These are phyloP conservation scores for Sanguinoderma infundibulare DNA, from an alignment of 1,284 basidiomycete genomes.

Conservation along the genomic window DNA sequence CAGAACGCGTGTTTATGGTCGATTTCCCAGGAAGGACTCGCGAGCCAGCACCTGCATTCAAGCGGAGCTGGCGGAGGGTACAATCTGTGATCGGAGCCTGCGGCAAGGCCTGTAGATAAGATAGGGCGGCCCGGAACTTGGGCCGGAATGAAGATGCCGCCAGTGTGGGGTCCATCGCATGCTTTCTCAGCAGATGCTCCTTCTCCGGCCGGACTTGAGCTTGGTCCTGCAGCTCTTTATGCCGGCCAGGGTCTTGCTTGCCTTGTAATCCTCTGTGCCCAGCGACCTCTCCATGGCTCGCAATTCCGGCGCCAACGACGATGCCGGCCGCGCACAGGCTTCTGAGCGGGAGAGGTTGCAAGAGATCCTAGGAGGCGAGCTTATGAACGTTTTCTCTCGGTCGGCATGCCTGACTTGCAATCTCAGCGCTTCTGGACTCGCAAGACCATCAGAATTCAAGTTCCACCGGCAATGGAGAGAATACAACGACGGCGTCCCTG, in stretches of 20 bases:
- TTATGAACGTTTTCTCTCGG: neutral
- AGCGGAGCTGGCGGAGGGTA: slow-evolving; percentile 11
- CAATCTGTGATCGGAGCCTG: neutral
- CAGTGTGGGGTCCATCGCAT: neutral
- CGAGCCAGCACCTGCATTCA: slow-evolving; percentile 3
- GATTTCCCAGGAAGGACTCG: neutral
- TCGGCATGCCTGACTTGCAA: neutral
- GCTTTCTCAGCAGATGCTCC: slow-evolving; percentile 13
- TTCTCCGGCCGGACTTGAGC: slow-evolving; percentile 1
- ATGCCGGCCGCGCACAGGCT: neutral
- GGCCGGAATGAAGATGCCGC: neutral
- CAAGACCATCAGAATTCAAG: slow-evolving; percentile 10
- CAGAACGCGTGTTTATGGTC: neutral
- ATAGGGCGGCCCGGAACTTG: slow-evolving; percentile 7
- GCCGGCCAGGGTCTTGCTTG: neutral
- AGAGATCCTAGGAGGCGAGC: slow-evolving; percentile 21
- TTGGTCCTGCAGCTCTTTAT: slow-evolving; percentile 2
- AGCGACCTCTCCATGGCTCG: neutral
- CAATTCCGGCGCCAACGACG: neutral
- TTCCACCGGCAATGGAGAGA: slow-evolving; percentile 14
- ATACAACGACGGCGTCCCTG: slow-evolving; percentile 11
- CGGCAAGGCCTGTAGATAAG: slow-evolving; percentile 10
- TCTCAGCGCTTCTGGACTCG: slow-evolving; percentile 14
- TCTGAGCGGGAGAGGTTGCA: slow-evolving; percentile 16
- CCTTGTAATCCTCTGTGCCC: neutral